Evolutionary conservation across 805 yeast species (phyloP), one percentile per base, ranked within the genome.

Genomic region (Isabelozyma rhagii): DNA sequence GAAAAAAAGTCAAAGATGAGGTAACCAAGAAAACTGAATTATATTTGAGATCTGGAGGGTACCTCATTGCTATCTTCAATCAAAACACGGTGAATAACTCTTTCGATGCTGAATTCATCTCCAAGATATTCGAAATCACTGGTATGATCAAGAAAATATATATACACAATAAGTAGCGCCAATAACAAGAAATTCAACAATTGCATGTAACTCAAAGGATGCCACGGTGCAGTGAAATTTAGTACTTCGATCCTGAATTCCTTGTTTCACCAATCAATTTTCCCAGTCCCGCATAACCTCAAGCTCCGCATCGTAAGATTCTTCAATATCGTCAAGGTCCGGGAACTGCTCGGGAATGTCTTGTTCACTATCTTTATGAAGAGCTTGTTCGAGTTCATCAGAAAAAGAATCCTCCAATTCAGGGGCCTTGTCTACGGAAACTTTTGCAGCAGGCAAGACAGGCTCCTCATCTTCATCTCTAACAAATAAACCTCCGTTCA

Each of bases 11-110:
- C 21, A 48, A 43, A 18, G 29, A 27, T 8, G 21, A 44, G 18
- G 40, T 45, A 41, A 39, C 40, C 39, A 44, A 63, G 28, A 56
- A 57, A 14, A 55, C 77, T 43, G 83, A 80, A 18, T 67, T 80
- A 8, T 76, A 69, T 52, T 68, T 77, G 50, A 70, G 79, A 53
- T 68, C 80, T 1, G 83, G 83, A 2, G 86, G 86, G 0, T 82
- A 70, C 54, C 52, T 82, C 45, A 67, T 83, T 45, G 77, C 75
- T 5, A 70, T 74, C 3, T 80, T 81, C 58, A 72, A 65, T 51
- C 67, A 69, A 41, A 51, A 57, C 0, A 47, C 45, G 13, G 48
- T 50, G 10, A 44, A 46, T 8, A 60, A 52, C 17, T 5, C n/a
- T 3, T 61, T 75, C 34, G 53, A 61, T n/a, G 71, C 68, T 3